Evolutionary conservation across 306 rosid genomes (phyloP).

Genomic region (Rubus idaeus): DNA sequence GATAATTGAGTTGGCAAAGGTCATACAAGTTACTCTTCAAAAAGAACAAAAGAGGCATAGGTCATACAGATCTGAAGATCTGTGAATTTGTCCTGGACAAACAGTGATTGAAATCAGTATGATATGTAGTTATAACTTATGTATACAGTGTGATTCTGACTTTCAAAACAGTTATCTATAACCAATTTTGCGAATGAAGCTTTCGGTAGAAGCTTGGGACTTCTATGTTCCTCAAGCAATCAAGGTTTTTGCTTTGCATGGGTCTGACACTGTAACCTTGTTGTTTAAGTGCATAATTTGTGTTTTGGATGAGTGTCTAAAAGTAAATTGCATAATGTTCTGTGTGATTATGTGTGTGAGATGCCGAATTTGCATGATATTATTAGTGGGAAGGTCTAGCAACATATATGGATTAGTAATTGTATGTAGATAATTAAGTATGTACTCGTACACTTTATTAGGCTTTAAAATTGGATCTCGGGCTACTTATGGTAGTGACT

Average conservation of each 20-base stretch:
- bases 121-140: neutral
- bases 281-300: neutral
- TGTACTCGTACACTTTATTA: neutral
- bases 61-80: neutral
- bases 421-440: neutral
- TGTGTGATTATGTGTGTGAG: neutral
- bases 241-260: neutral
- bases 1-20: neutral
- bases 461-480: neutral
- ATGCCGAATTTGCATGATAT: neutral
- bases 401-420: neutral
- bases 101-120: neutral
- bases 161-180: neutral
- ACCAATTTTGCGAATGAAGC: too few relatives aligned
- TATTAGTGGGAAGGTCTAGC: neutral
- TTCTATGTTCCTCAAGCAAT: neutral
- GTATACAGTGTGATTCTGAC: neutral
- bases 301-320: neutral
- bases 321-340: neutral
- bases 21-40: too few relatives aligned
- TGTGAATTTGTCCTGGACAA: neutral
- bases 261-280: neutral
- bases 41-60: neutral
- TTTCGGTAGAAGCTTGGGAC: neutral
- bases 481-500: neutral